Conservation (phyloP, 495 filamentous ascomycete species). For the Neurospora cerealis region DNA sequence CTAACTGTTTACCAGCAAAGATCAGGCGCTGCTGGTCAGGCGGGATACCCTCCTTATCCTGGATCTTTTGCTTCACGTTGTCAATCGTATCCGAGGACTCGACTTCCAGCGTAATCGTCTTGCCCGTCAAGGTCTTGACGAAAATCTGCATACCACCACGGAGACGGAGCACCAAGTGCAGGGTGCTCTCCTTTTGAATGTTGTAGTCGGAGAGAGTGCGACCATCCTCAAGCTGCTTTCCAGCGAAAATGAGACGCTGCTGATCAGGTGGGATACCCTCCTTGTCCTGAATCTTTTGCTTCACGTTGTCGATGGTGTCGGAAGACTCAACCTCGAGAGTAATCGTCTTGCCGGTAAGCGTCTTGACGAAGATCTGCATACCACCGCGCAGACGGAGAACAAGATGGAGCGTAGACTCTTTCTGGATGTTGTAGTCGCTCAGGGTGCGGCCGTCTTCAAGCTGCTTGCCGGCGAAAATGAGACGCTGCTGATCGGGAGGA, state of each 20-base stretch:
- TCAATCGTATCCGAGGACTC: slow-evolving; percentile 87
- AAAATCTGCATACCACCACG: slow-evolving; percentile 98
- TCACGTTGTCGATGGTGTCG: slow-evolving; percentile 92
- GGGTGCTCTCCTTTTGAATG: slow-evolving; percentile 98
- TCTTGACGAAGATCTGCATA: slow-evolving; percentile 90
- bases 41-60: slow-evolving; percentile 87
- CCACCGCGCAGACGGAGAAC: slow-evolving; percentile 97
- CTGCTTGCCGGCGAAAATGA: slow-evolving; percentile 97
- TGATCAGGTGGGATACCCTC: slow-evolving; percentile 98
- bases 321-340: slow-evolving; percentile 84
- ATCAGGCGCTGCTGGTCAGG: slow-evolving; percentile 85
- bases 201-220: slow-evolving; percentile 97
- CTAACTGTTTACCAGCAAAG: slow-evolving; percentile 85
- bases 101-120: slow-evolving; percentile 87
- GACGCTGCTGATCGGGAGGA: slow-evolving; percentile 84
- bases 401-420: slow-evolving; percentile 91
- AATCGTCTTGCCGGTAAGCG: slow-evolving; percentile 85
- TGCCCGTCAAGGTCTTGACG: slow-evolving; percentile 86
- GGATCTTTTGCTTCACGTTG: slow-evolving; percentile 88
- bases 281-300: slow-evolving; percentile 96
- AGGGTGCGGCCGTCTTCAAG: slow-evolving; percentile 73
- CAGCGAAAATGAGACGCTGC: slow-evolving; percentile 97
- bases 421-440: slow-evolving; percentile 98
- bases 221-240: slow-evolving; percentile 68
- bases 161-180: slow-evolving; percentile 92